These are phyloP conservation scores for Jatropha podagrica DNA, from an alignment of 441 rosid genomes.

Conservation along the genomic window DNA sequence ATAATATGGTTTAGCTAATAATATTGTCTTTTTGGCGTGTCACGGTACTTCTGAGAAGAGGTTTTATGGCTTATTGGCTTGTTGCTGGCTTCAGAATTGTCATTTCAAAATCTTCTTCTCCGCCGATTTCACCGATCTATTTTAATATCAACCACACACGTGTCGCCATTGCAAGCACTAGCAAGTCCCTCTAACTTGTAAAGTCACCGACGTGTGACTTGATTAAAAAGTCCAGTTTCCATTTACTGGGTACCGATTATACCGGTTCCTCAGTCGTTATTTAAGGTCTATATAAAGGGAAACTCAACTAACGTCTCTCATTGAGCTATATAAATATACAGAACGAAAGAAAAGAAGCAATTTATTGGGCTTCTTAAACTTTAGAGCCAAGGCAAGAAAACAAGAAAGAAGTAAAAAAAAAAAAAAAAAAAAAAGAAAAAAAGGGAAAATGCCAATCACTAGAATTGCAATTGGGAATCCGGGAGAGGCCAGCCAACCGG, in stretches of 20 bases:
- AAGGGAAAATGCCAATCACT: constrained; percentile 68
- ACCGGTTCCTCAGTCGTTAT: constrained; percentile 41
- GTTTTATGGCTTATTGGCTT: too few relatives aligned
- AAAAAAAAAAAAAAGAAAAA: too few relatives aligned
- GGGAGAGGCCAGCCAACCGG: constrained; percentile 60
- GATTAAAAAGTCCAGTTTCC: background rate
- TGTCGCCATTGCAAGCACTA: constrained; percentile 6
- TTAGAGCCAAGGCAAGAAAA: background rate
- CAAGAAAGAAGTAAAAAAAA: background rate
- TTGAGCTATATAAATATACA: background rate
- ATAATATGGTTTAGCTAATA: too few relatives aligned
- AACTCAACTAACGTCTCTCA: background rate
- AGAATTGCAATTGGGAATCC: constrained; percentile 70
- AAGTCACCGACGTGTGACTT: constrained; percentile 32
- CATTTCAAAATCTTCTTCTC: background rate
- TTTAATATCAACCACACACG: constrained; percentile 27
- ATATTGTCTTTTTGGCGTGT: too few relatives aligned
- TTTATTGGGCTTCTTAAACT: background rate
- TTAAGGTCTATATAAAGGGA: constrained; percentile 32
- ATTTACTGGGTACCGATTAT: constrained; percentile 33
- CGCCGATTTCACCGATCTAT: constrained; percentile 14
- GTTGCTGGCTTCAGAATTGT: too few relatives aligned
- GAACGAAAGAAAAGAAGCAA: background rate
- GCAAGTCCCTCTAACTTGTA: constrained; percentile 19
- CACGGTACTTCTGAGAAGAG: too few relatives aligned